These are phyloP conservation scores for Tulasnella sp. DNA, from an alignment of 768 basidiomycete genomes.

Conservation along the genomic window DNA sequence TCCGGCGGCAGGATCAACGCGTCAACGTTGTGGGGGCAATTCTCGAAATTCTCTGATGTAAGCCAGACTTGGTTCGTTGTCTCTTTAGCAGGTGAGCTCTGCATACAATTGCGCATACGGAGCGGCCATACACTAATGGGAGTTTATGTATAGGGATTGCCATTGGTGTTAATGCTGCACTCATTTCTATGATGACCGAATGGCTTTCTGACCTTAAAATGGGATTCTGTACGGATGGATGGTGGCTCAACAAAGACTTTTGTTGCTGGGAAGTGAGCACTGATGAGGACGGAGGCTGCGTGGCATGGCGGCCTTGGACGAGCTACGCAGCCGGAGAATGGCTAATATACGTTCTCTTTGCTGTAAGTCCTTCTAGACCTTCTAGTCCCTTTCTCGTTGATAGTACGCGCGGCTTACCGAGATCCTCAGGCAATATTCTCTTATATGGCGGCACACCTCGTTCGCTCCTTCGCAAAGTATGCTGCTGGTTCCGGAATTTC, in stretches of 20 bases:
- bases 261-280: constrained; percentile 93
- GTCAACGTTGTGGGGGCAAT: constrained; percentile 51
- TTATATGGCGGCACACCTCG: constrained; percentile 80
- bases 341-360: constrained; percentile 79
- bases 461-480: constrained; percentile 80
- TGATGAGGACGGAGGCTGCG: constrained; percentile 68
- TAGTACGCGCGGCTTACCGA: constrained; percentile 2
- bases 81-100: constrained; percentile 69
- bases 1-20: constrained; percentile 42
- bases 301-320: constrained; percentile 91
- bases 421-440: constrained; percentile 59
- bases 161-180: constrained; percentile 88
- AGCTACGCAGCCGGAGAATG: constrained; percentile 58
- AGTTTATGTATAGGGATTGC: constrained; percentile 49
- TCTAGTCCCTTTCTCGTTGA: neutral
- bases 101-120: neutral
- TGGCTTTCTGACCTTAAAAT: constrained; percentile 98
- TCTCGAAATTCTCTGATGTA: constrained; percentile 48
- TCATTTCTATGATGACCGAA: constrained; percentile 90
- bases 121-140: neutral
- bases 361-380: constrained; percentile 54
- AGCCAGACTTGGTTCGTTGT: constrained; percentile 92
- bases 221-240: constrained; percentile 91
- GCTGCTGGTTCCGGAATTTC: constrained; percentile 98
- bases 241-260: constrained; percentile 98